Conservation (phyloP, 257 asterid species). For the Eustoma russellianum region DNA sequence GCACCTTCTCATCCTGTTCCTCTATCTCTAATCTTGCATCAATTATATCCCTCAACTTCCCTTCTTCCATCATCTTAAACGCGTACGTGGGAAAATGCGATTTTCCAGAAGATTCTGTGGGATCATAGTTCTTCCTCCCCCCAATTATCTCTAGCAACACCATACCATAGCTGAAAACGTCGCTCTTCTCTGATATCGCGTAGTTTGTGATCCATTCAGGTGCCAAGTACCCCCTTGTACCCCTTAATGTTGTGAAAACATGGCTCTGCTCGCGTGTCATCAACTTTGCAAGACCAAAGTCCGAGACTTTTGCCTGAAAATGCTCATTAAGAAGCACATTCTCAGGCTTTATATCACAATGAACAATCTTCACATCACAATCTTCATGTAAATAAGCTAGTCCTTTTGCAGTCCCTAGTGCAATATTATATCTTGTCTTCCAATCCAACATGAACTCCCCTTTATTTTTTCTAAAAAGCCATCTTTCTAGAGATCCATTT, state of each 20-base stretch:
- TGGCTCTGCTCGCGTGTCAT: slow-evolving; percentile 84
- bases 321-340: slow-evolving; percentile 74
- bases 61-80: slow-evolving; percentile 80
- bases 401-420: slow-evolving; percentile 85
- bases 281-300: slow-evolving; percentile 86
- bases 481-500: slow-evolving; percentile 75
- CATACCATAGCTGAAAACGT: slow-evolving; percentile 90
- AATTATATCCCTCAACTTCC: slow-evolving; percentile 56
- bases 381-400: slow-evolving; percentile 83
- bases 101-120: slow-evolving; percentile 53
- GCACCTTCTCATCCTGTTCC: slow-evolving; percentile 60
- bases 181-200: slow-evolving; percentile 95
- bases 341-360: slow-evolving; percentile 85
- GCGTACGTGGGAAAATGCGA: slow-evolving; percentile 81
- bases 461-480: slow-evolving; percentile 65
- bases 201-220: slow-evolving; percentile 97
- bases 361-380: slow-evolving; percentile 76
- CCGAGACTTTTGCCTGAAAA: slow-evolving; percentile 69
- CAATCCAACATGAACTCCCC: slow-evolving; percentile 66
- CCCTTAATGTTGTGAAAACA: slow-evolving; percentile 76
- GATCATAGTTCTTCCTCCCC: slow-evolving; percentile 72
- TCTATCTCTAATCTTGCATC: slow-evolving; percentile 45
- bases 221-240: slow-evolving; percentile 89
- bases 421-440: slow-evolving; percentile 61
- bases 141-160: slow-evolving; percentile 85